Percentiles rank a stretch among this genome's conserved stretches.
phyloP scores from a whole-genome alignment of 345 rosid genomes.

The Eutrema japonicum region DNA sequence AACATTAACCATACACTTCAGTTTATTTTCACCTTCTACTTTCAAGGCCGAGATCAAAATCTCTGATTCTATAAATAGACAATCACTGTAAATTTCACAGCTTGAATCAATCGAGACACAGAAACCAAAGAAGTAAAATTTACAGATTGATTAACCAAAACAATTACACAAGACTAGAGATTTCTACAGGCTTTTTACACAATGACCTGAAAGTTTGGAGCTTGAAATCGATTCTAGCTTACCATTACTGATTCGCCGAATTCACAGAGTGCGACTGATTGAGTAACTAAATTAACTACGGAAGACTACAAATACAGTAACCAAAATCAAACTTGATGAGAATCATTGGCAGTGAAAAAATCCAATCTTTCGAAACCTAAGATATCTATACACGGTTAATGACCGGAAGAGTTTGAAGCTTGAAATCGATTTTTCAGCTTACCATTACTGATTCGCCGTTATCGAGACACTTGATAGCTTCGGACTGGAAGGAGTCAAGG shows the following conservation, averaged over 20 bases:
- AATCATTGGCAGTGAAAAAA: background rate
- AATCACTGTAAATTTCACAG: background rate
- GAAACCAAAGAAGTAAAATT: conserved; percentile 12
- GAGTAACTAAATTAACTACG: background rate
- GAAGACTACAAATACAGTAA: background rate
- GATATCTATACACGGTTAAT: conserved; percentile 1
- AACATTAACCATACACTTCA: conserved; percentile 32
- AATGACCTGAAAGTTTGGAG: too few relatives aligned
- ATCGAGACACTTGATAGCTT: conserved; percentile 91
- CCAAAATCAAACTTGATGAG: background rate
- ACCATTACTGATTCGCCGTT: conserved; percentile 94
- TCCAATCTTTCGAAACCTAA: background rate
- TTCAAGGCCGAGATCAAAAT: background rate
- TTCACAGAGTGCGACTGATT: background rate
- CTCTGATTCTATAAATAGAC: background rate
- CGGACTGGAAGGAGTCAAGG: conserved; percentile 94
- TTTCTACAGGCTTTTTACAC: too few relatives aligned
- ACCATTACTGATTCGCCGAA: background rate
- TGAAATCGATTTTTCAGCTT: background rate
- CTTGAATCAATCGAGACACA: conserved; percentile 9
- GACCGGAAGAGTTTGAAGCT: conserved; percentile 4
- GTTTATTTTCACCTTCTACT: background rate
- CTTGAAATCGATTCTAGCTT: too few relatives aligned
- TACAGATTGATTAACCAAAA: background rate
- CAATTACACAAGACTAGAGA: background rate